These are phyloP conservation scores for Lophiotrema nucula DNA, from an alignment of 495 filamentous ascomycete species.

Conservation along the genomic window DNA sequence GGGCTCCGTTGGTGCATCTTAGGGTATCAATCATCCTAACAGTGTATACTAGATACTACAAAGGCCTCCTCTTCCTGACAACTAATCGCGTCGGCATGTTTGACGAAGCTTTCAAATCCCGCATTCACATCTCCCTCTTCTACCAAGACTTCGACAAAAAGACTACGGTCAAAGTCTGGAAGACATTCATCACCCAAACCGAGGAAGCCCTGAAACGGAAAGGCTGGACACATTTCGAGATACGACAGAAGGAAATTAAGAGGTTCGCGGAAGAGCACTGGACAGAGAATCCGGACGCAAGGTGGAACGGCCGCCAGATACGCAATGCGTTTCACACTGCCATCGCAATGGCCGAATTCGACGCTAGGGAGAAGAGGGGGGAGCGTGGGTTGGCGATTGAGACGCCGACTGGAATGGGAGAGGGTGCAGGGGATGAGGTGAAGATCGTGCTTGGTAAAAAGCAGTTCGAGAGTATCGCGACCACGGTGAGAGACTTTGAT, in stretches of 20 bases:
- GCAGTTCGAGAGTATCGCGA: not conserved
- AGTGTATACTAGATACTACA: no score
- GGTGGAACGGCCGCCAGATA: slow-evolving; percentile 23
- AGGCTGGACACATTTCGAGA: not conserved
- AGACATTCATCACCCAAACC: not conserved
- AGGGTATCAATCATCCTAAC: no score
- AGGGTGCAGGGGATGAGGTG: not conserved
- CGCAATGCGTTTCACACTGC: slow-evolving; percentile 23
- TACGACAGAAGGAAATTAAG: not conserved
- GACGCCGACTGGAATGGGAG: not conserved
- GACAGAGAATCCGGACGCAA: not conserved
- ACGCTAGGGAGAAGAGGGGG: not conserved
- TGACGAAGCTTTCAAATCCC: slow-evolving; percentile 27
- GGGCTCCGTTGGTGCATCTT: slow-evolving; percentile 7
- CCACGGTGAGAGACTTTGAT: not conserved
- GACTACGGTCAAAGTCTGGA: not conserved
- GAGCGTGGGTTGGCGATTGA: not conserved
- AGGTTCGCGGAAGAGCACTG: not conserved
- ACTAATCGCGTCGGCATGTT: slow-evolving; percentile 29
- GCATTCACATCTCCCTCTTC: slow-evolving; percentile 43
- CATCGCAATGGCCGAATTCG: slow-evolving; percentile 3
- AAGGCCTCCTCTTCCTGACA: slow-evolving; percentile 28
- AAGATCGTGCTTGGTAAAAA: not conserved
- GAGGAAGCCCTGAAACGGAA: not conserved
- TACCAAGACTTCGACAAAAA: slow-evolving; percentile 13